A percentile compares a stretch with the other conserved stretches of the same genome.
Evolutionary conservation across 345 rosid species (phyloP).

Genomic region (Salix caprea): DNA sequence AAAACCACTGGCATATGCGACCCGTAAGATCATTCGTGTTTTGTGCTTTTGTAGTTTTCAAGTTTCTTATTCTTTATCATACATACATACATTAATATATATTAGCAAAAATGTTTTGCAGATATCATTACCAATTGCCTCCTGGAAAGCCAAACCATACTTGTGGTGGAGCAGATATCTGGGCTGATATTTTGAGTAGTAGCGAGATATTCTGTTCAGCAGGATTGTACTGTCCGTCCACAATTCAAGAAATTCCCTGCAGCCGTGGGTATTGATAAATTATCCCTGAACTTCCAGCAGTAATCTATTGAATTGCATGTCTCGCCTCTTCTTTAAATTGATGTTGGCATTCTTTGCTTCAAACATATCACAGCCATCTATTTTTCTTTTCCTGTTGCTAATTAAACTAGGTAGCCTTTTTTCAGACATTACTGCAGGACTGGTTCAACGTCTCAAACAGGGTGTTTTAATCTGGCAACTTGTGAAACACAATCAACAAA

Average conservation of each 20-base stretch:
- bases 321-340: constrained; percentile 4
- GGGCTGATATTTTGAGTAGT: constrained; percentile 83
- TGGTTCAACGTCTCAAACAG: constrained; percentile 72
- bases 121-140: constrained; percentile 87
- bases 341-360: constrained; percentile 7
- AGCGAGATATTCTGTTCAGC: constrained; percentile 82
- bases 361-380: neutral
- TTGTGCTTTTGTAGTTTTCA: neutral
- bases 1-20: constrained; percentile 79
- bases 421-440: constrained; percentile 83
- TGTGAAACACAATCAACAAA: constrained; percentile 71
- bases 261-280: constrained; percentile 61
- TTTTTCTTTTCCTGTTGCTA: constrained; percentile 3
- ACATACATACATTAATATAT: constrained; percentile 33
- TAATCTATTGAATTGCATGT: constrained; percentile 20
- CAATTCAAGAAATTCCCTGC: constrained; percentile 72
- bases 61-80: constrained; percentile 18
- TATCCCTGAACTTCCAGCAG: constrained; percentile 31
- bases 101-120: constrained; percentile 52
- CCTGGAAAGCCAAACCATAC: constrained; percentile 68
- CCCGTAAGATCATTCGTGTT: constrained; percentile 67
- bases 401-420: neutral
- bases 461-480: constrained; percentile 68
- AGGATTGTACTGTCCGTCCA: constrained; percentile 89
- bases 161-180: constrained; percentile 91